Evolutionary conservation across 208 protist species (phyloP).

Genomic region (Trypanosoma lewisi): DNA sequence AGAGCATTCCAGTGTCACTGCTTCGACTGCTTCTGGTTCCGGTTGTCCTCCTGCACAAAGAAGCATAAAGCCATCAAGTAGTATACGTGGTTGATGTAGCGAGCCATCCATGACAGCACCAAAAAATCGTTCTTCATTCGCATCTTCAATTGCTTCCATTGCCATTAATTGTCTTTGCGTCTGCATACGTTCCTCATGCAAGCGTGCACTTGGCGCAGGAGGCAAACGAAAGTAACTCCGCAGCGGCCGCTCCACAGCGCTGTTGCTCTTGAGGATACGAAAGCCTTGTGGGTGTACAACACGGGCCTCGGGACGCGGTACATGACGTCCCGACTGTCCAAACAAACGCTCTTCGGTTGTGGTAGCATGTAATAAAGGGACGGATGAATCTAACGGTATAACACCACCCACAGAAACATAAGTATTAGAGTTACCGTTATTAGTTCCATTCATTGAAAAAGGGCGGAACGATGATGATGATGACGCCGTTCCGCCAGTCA

Average conservation of each 20-base stretch:
- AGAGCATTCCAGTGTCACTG: conserved; percentile 67
- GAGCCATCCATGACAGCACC: conserved; percentile 17
- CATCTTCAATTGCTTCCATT: conserved; percentile 41
- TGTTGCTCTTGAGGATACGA: conserved; percentile 73
- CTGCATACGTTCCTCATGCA: conserved; percentile 38
- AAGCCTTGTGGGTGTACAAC: conserved; percentile 85
- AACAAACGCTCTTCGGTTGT: background rate
- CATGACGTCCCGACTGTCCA: conserved; percentile 13
- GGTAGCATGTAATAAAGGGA: background rate
- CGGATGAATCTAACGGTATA: background rate
- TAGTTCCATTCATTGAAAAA: background rate
- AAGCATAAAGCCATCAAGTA: conserved; percentile 82
- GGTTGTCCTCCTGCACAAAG: conserved; percentile 61
- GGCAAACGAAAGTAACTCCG: conserved; percentile 88
- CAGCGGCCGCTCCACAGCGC: conserved; percentile 75
- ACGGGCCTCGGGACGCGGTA: conserved; percentile 23
- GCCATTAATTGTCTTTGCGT: conserved; percentile 28
- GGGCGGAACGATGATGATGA: background rate
- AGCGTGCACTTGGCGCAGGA: conserved; percentile 42
- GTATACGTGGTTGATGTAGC: conserved; percentile 26
- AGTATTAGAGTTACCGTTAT: background rate
- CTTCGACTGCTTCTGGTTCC: conserved; percentile 64
- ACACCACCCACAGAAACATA: conserved; percentile 5
- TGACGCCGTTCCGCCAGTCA: background rate
- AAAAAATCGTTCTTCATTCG: conserved; percentile 31